A percentile compares a stretch with the other conserved stretches of the same genome.
Conservation (phyloP, 768 basidiomycete species). For the Paxillus involutus region DNA sequence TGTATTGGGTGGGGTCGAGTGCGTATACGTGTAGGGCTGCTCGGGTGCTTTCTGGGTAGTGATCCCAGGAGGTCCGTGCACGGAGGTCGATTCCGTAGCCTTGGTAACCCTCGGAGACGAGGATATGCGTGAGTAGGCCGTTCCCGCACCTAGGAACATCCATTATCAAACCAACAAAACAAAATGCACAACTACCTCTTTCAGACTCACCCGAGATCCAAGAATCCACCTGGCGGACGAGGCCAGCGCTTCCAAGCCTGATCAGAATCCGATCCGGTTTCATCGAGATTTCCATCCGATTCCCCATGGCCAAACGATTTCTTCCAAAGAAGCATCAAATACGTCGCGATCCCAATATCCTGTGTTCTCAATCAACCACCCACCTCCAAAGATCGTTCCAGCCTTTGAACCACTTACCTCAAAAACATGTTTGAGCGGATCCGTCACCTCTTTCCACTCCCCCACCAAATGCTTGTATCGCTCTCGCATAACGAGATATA, state of each 20-base stretch:
- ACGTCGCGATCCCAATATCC: constrained; percentile 96
- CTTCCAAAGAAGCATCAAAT: constrained; percentile 90
- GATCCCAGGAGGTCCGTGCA: constrained; percentile 78
- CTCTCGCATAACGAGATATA: constrained; percentile 86
- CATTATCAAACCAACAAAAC: neutral
- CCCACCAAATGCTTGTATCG: constrained; percentile 74
- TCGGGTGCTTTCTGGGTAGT: constrained; percentile 68
- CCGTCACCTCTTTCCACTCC: constrained; percentile 79
- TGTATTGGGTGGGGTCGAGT: constrained; percentile 54
- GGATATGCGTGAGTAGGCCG: constrained; percentile 87
- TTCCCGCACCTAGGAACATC: constrained; percentile 73
- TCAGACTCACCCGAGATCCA: constrained; percentile 76
- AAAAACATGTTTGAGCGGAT: constrained; percentile 88
- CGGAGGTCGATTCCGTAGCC: constrained; percentile 89
- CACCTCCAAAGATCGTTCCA: neutral
- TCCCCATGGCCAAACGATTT: constrained; percentile 46
- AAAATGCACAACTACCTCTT: neutral
- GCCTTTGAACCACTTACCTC: constrained; percentile 51
- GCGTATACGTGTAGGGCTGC: constrained; percentile 62
- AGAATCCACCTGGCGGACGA: constrained; percentile 79
- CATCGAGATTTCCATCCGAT: neutral
- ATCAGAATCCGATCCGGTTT: constrained; percentile 9
- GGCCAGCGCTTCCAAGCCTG: constrained; percentile 73
- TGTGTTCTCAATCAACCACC: constrained; percentile 28
- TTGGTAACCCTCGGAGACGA: constrained; percentile 77